A percentile compares a stretch with the other conserved stretches of the same genome.
Evolutionary conservation across 257 asterid species (phyloP).

Genomic region (Linderniella brevidens): DNA sequence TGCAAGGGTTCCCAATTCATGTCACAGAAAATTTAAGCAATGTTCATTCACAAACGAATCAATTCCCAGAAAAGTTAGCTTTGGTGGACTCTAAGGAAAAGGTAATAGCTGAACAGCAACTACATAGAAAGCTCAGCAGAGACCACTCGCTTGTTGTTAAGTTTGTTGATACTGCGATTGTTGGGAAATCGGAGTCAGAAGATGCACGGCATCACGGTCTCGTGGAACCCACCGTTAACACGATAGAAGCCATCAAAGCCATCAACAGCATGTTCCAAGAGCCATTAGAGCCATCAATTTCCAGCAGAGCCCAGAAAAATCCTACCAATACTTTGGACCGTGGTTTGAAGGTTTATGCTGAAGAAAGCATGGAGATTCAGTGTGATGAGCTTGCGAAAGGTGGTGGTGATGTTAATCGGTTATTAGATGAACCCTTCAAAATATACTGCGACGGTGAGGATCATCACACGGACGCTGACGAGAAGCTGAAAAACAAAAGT

Average conservation of each 20-base stretch:
- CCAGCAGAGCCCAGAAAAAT: slow-evolving; percentile 24
- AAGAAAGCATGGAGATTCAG: slow-evolving; percentile 24
- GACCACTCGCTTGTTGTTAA: slow-evolving; percentile 47
- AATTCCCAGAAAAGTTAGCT: too few relatives aligned
- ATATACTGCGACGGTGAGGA: slow-evolving; percentile 62
- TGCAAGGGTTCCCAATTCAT: too few relatives aligned
- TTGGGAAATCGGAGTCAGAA: slow-evolving; percentile 56
- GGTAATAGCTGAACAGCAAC: slow-evolving; percentile 12
- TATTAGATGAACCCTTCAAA: slow-evolving; percentile 34
- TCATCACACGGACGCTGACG: slow-evolving; percentile 16
- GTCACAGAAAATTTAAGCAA: too few relatives aligned
- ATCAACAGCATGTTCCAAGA: slow-evolving; percentile 69
- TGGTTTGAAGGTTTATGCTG: slow-evolving; percentile 27
- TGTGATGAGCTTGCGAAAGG: slow-evolving; percentile 10
- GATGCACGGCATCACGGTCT: slow-evolving; percentile 88
- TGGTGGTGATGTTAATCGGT: slow-evolving; percentile 19
- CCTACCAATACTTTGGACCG: slow-evolving; percentile 16
- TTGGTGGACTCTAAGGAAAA: slow-evolving; percentile 10
- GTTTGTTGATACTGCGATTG: slow-evolving; percentile 56
- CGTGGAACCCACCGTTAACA: slow-evolving; percentile 78
- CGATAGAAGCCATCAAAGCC: slow-evolving; percentile 75
- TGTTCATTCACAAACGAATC: too few relatives aligned
- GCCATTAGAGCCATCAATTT: slow-evolving; percentile 56
- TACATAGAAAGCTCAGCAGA: slow-evolving; percentile 12
- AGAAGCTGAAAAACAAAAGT: slow-evolving; percentile 15